Conservation (phyloP, 805 yeast species). For the Yamadazyma olivae region DNA sequence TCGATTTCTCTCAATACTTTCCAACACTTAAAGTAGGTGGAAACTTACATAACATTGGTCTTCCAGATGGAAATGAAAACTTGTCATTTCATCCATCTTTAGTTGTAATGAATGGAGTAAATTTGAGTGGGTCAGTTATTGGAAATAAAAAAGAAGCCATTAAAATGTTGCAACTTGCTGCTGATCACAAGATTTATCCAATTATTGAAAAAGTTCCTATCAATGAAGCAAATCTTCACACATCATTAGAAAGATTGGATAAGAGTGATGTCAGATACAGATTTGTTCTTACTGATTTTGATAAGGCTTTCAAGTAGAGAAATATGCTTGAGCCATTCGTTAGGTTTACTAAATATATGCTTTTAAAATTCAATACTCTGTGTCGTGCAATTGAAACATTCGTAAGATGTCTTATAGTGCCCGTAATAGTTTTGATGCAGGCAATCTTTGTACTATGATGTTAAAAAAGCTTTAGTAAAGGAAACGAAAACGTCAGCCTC, state of each 20-base stretch:
- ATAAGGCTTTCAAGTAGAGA: constrained; percentile 21
- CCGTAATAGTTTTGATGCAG: too few relatives aligned
- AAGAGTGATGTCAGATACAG: constrained; percentile 42
- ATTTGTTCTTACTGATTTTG: constrained; percentile 56
- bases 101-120: constrained; percentile 22
- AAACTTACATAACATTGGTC: constrained; percentile 22
- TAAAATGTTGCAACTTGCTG: constrained; percentile 36
- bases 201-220: constrained; percentile 36
- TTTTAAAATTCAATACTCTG: too few relatives aligned
- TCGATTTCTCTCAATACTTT: constrained; percentile 49
- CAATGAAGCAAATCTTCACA: constrained; percentile 25
- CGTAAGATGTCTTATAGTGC: too few relatives aligned
- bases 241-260: constrained; percentile 30
- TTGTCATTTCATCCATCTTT: constrained; percentile 19
- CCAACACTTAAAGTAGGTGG: constrained; percentile 21
- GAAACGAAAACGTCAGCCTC: too few relatives aligned
- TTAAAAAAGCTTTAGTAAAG: too few relatives aligned
- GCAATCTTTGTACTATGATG: too few relatives aligned
- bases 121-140: constrained; percentile 26
- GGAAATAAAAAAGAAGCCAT: constrained; percentile 34
- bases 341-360: too few relatives aligned
- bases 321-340: too few relatives aligned
- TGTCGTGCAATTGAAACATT: too few relatives aligned
- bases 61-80: constrained; percentile 21
- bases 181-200: constrained; percentile 30